phyloP scores from a whole-genome alignment of 352 stramenopile genomes.

The Pythium myriotylum region DNA sequence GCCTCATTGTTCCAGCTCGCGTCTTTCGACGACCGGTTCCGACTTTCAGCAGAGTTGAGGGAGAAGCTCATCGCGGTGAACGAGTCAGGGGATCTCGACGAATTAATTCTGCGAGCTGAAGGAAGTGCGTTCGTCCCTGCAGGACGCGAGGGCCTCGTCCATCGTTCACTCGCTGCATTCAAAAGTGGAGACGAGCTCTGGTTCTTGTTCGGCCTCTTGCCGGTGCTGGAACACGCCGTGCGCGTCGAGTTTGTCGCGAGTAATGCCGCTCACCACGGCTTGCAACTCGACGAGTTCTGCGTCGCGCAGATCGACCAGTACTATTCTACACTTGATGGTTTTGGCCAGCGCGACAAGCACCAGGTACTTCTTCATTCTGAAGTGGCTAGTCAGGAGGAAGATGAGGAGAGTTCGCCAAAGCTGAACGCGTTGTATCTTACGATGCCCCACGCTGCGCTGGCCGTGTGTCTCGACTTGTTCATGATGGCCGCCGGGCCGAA shows the following conservation, averaged over 20 bases:
- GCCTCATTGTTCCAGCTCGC: constrained; percentile 34
- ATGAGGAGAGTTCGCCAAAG: not conserved
- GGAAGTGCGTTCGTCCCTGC: constrained; percentile 42
- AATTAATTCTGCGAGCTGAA: not conserved
- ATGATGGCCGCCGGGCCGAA: constrained; percentile 74
- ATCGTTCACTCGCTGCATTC: constrained; percentile 33
- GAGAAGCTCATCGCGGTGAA: not conserved
- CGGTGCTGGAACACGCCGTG: constrained; percentile 68
- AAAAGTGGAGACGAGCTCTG: constrained; percentile 44
- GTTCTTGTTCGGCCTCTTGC: constrained; percentile 61
- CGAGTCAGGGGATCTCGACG: not conserved
- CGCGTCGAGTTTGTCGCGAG: constrained; percentile 55
- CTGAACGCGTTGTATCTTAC: constrained; percentile 56
- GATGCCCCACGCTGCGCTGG: constrained; percentile 41
- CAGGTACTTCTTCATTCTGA: constrained; percentile 62
- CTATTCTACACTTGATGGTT: constrained; percentile 81
- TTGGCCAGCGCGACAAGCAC: constrained; percentile 76
- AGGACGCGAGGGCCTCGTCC: constrained; percentile 40
- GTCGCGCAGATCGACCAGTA: constrained; percentile 68
- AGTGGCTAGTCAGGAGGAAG: constrained; percentile 16
- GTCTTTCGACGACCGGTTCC: constrained; percentile 26
- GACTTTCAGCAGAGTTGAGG: not conserved
- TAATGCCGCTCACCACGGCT: constrained; percentile 33
- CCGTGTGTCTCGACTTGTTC: constrained; percentile 67
- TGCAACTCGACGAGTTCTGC: constrained; percentile 38